These are phyloP conservation scores for Leccinum incarnatum DNA, from an alignment of 768 basidiomycete genomes.

Conservation along the genomic window DNA sequence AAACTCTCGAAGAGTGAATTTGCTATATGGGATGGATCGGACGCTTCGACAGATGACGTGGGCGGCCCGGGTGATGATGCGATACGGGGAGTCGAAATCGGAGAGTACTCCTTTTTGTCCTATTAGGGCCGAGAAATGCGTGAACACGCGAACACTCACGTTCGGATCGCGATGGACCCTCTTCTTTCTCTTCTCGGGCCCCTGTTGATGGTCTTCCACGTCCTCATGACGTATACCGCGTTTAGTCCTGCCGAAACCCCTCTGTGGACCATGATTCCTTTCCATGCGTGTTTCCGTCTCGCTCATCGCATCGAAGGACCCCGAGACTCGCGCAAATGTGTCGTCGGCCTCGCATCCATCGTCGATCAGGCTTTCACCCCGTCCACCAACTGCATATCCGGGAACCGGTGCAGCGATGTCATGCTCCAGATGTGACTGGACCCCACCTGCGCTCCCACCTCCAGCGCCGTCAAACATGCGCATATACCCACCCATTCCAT, in stretches of 20 bases:
- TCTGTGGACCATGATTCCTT: not conserved
- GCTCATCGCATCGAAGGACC: constrained; percentile 7
- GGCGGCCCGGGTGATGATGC: constrained; percentile 15
- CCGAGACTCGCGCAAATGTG: constrained; percentile 8
- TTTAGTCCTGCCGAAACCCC: constrained; percentile 11
- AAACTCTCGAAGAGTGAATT: constrained; percentile 21
- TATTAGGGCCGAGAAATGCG: not conserved
- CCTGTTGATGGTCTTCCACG: constrained; percentile 6
- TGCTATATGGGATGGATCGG: constrained; percentile 11
- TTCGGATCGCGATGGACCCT: constrained; percentile 13
- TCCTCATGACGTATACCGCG: constrained; percentile 16
- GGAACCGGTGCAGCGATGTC: constrained; percentile 21
- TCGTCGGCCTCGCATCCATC: not conserved
- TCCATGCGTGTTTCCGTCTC: constrained; percentile 10
- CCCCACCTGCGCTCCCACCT: not conserved
- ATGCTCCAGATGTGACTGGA: constrained; percentile 4
- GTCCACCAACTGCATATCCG: constrained; percentile 10
- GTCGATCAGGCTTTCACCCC: not conserved
- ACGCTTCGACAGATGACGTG: not conserved
- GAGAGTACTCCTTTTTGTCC: constrained; percentile 18
- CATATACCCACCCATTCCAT: constrained; percentile 25
- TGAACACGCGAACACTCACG: constrained; percentile 11
- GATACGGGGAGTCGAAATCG: constrained; percentile 22
- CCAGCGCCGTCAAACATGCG: constrained; percentile 12
- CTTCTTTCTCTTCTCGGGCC: constrained; percentile 18